Evolutionary conservation across 192 early-diverging fungal genomes (phyloP).

Genomic region (Obelidium mucronatum): DNA sequence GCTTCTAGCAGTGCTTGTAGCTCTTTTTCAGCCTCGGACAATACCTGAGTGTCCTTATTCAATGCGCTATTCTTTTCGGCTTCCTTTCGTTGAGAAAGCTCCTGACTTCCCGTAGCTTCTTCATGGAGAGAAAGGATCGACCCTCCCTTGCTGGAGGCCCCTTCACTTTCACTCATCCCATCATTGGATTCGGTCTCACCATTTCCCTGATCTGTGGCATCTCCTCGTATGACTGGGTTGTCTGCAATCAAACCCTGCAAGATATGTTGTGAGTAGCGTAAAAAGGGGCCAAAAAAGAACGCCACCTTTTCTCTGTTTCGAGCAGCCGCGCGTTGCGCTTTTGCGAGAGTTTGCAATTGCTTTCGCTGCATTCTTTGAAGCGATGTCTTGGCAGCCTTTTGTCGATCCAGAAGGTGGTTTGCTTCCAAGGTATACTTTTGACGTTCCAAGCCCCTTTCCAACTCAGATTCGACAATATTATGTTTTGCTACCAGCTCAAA

Average conservation of each 20-base stretch:
- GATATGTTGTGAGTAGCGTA: neutral
- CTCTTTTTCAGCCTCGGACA: conserved; percentile 29
- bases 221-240: conserved; percentile 31
- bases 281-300: neutral
- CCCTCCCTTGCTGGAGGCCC: neutral
- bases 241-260: conserved; percentile 26
- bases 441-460: conserved; percentile 17
- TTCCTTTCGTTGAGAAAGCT: neutral
- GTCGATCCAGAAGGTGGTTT: conserved; percentile 29
- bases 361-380: conserved; percentile 29
- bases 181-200: neutral
- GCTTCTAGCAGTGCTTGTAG: conserved; percentile 13
- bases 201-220: neutral
- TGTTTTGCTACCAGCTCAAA: conserved; percentile 37
- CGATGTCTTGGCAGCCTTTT: conserved; percentile 17
- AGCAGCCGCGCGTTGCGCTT: conserved; percentile 24
- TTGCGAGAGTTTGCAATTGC: conserved; percentile 19
- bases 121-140: conserved; percentile 1
- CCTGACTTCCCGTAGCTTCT: neutral
- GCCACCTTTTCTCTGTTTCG: conserved; percentile 34
- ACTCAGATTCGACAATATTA: conserved; percentile 1
- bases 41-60: conserved; percentile 21
- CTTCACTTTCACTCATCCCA: conserved; percentile 14
- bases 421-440: conserved; percentile 20
- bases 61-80: conserved; percentile 31